Percentiles rank a stretch among this genome's conserved stretches.
Conservation (phyloP, 2,329 filamentous ascomycete species). For the Phialemoniopsis sp. region DNA sequence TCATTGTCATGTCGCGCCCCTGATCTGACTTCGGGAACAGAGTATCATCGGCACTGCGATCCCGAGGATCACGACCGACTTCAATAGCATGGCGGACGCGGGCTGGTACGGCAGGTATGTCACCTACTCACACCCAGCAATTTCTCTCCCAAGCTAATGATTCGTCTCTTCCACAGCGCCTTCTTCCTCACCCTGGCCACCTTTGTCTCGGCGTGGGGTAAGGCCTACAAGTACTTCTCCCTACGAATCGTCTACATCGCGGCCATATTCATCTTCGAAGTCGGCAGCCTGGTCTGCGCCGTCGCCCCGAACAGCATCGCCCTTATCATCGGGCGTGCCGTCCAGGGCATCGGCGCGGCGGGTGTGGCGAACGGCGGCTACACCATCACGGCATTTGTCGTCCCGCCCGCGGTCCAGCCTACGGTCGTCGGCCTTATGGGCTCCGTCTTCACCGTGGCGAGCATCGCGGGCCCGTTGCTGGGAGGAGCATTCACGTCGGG, state of each 20-base stretch:
- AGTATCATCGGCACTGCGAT: conserved; percentile 13
- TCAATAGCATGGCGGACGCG: conserved; percentile 28
- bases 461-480: conserved; percentile 37
- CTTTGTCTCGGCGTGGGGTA: not conserved
- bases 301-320: conserved; percentile 40
- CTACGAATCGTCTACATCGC: conserved; percentile 24
- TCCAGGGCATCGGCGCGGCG: conserved; percentile 47
- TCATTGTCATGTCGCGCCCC: too few relatives aligned
- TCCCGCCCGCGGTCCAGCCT: conserved; percentile 50
- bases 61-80: conserved; percentile 12
- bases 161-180: not conserved
- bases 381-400: conserved; percentile 40
- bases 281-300: conserved; percentile 29
- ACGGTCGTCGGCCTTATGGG: conserved; percentile 49
- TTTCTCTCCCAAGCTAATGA: conserved; percentile 1
- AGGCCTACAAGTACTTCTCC: conserved; percentile 2
- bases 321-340: conserved; percentile 47
- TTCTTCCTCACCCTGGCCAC: not conserved
- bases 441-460: conserved; percentile 51
- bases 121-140: not conserved
- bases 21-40: too few relatives aligned
- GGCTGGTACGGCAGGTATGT: conserved; percentile 27
- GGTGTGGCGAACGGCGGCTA: conserved; percentile 46
- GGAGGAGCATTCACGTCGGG: conserved; percentile 32
- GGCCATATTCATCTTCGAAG: conserved; percentile 24